Evolutionary conservation across 208 protist species (phyloP).

Genomic region (Wallacemonas rigidus): DNA sequence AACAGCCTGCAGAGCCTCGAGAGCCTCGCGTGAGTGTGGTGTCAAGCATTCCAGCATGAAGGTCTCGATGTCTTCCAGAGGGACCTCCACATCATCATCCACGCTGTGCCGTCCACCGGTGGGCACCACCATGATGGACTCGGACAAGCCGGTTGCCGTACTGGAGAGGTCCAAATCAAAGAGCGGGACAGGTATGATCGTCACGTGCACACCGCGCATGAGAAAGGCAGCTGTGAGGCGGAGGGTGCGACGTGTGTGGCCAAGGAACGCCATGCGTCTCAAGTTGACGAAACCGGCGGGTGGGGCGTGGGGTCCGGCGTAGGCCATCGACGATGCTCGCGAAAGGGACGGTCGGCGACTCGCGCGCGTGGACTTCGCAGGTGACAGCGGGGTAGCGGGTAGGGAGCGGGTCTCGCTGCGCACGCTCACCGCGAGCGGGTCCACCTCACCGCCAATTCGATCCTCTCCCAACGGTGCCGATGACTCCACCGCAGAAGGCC

Average conservation of each 20-base stretch:
- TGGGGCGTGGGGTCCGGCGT: slow-evolving; percentile 13
- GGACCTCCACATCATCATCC: slow-evolving; percentile 16
- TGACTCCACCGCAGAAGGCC: background rate
- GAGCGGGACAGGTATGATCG: slow-evolving; percentile 5
- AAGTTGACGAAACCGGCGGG: slow-evolving; percentile 10
- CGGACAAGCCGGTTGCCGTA: background rate
- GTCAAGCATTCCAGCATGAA: slow-evolving; percentile 11
- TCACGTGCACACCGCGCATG: slow-evolving; percentile 8
- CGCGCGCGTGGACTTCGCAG: background rate
- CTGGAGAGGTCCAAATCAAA: background rate
- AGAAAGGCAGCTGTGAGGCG: slow-evolving; percentile 17
- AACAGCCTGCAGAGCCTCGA: background rate
- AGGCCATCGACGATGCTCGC: slow-evolving; percentile 9
- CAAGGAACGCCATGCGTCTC: slow-evolving; percentile 17
- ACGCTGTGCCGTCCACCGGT: background rate
- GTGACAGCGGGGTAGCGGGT: background rate
- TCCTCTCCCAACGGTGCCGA: too few species aligned
- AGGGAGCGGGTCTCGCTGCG: slow-evolving; percentile 7
- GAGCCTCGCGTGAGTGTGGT: background rate
- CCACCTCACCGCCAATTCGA: background rate
- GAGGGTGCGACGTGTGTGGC: slow-evolving; percentile 13
- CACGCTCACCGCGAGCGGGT: background rate
- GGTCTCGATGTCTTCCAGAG: background rate
- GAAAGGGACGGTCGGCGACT: slow-evolving; percentile 9
- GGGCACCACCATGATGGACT: background rate